phyloP scores from a whole-genome alignment of 306 rosid species.

The Cicer chorassanicum region DNA sequence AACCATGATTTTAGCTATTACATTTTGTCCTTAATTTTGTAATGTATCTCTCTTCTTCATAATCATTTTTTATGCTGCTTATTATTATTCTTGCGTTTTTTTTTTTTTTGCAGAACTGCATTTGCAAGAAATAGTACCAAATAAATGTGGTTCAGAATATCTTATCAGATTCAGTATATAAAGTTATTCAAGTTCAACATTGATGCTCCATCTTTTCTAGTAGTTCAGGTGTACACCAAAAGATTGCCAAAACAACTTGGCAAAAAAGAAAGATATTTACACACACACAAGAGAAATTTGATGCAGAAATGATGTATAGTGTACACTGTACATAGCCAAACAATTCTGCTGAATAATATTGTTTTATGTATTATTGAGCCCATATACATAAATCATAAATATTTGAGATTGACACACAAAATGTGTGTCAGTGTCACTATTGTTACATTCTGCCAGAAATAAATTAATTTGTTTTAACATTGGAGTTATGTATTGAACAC shows the following conservation, averaged over 20 bases:
- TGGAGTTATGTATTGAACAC: slow-evolving; percentile 44
- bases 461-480: slow-evolving; percentile 20
- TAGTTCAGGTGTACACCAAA: slow-evolving; percentile 33
- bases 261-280: slow-evolving; percentile 48
- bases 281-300: slow-evolving; percentile 46
- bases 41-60: slow-evolving; percentile 30
- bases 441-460: slow-evolving; percentile 31
- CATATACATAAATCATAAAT: slow-evolving; percentile 24
- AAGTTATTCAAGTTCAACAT: slow-evolving; percentile 29
- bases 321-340: slow-evolving; percentile 51
- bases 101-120: slow-evolving; percentile 53
- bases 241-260: slow-evolving; percentile 39
- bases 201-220: slow-evolving; percentile 16
- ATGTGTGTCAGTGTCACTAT: slow-evolving; percentile 37
- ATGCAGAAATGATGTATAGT: slow-evolving; percentile 52
- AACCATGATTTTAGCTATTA: not conserved
- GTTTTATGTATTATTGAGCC: slow-evolving; percentile 49
- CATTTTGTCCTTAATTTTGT: no score
- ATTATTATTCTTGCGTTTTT: not conserved
- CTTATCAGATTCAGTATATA: slow-evolving; percentile 36
- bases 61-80: slow-evolving; percentile 17
- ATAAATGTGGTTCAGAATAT: slow-evolving; percentile 45
- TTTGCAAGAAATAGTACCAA: slow-evolving; percentile 51
- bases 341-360: slow-evolving; percentile 40
- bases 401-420: slow-evolving; percentile 16